Percentiles rank a stretch among this genome's conserved stretches.
These are phyloP conservation scores for Silene noctiflora DNA, from an alignment of 179 eudicot genomes.

Conservation along the genomic window DNA sequence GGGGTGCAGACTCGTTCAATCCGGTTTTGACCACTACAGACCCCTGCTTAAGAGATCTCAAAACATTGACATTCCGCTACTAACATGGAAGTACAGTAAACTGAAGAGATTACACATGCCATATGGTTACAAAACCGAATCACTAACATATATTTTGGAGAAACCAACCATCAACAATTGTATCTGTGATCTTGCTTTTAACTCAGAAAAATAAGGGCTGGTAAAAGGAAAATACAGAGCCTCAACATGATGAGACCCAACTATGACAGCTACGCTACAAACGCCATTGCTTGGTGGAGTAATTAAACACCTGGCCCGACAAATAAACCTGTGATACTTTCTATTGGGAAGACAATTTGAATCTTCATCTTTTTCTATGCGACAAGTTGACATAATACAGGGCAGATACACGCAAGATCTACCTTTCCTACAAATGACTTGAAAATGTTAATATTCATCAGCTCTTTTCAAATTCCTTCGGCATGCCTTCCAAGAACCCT, in stretches of 20 bases:
- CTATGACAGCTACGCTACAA: conserved; percentile 18
- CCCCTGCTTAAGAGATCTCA: too few species aligned
- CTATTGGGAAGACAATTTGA: conserved; percentile 30
- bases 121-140: neutral
- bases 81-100: too few species aligned
- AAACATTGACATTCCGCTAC: too few species aligned
- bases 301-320: conserved; percentile 25
- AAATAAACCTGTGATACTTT: conserved; percentile 26
- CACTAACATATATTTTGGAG: conserved; percentile 24
- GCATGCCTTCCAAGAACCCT: conserved; percentile 24
- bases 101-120: neutral
- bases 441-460: conserved; percentile 23
- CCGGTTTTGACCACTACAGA: too few species aligned
- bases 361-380: conserved; percentile 37
- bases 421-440: conserved; percentile 36
- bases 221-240: conserved; percentile 28
- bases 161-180: conserved; percentile 22
- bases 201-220: conserved; percentile 33
- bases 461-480: conserved; percentile 16
- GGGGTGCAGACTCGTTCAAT: too few species aligned
- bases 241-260: conserved; percentile 22
- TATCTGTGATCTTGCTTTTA: conserved; percentile 33
- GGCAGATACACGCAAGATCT: conserved; percentile 36
- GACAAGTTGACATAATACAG: conserved; percentile 40
- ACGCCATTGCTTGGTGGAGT: conserved; percentile 20